Percentiles rank a stretch among this genome's conserved stretches.
These are phyloP conservation scores for Candida methanosorbosa DNA, from an alignment of 805 yeast genomes.

Conservation along the genomic window DNA sequence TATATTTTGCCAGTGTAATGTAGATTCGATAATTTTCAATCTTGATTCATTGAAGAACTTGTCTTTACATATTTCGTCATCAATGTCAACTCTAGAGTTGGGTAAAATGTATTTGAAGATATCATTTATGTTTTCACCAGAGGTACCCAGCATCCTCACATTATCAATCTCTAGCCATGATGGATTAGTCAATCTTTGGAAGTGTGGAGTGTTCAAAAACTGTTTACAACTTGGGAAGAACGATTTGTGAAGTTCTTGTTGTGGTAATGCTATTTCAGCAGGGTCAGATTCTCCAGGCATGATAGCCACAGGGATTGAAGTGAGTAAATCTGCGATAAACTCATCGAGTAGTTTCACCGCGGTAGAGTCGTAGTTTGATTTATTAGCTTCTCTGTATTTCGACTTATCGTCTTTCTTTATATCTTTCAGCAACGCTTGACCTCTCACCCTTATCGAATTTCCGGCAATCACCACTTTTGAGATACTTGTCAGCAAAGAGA, in stretches of 20 bases:
- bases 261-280: slow-evolving; percentile 77
- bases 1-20: slow-evolving; percentile 75
- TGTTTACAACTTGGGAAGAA: slow-evolving; percentile 43
- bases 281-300: slow-evolving; percentile 89
- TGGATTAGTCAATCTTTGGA: slow-evolving; percentile 60
- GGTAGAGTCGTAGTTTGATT: slow-evolving; percentile 36
- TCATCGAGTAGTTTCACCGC: slow-evolving; percentile 49
- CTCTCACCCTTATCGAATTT: slow-evolving; percentile 34
- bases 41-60: slow-evolving; percentile 47
- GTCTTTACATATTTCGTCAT: slow-evolving; percentile 16
- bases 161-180: slow-evolving; percentile 54
- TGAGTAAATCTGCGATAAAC: slow-evolving; percentile 46
- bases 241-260: slow-evolving; percentile 79
- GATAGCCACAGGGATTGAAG: slow-evolving; percentile 58
- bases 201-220: slow-evolving; percentile 30
- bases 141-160: slow-evolving; percentile 54
- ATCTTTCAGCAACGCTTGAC: slow-evolving; percentile 10
- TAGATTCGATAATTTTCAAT: slow-evolving; percentile 52
- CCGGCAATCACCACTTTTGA: slow-evolving; percentile 65
- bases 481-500: slow-evolving; percentile 15
- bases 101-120: slow-evolving; percentile 57
- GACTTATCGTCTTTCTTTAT: slow-evolving; percentile 23
- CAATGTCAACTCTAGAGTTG: slow-evolving; percentile 15
- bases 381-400: slow-evolving; percentile 42
- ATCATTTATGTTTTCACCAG: slow-evolving; percentile 83